A percentile compares a stretch with the other conserved stretches of the same genome.
These are phyloP conservation scores for Asterophora lycoperdoides DNA, from an alignment of 768 basidiomycete genomes.

Conservation along the genomic window DNA sequence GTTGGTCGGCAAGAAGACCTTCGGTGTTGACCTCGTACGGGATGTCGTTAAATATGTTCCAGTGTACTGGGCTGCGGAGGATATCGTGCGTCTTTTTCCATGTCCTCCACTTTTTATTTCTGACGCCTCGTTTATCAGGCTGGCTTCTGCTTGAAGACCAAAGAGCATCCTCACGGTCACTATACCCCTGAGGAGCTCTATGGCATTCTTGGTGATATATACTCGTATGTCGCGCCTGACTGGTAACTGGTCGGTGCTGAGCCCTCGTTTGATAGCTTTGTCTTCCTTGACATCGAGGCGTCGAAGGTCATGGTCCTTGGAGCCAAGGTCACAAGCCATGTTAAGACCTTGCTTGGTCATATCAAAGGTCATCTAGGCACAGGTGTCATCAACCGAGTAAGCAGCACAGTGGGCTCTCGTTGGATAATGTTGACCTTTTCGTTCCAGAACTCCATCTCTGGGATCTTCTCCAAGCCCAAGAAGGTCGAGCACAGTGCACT, in stretches of 20 bases:
- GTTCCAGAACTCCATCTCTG: slow-evolving; percentile 33
- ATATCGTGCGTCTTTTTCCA: slow-evolving; percentile 44
- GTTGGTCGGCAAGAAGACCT: slow-evolving; percentile 50
- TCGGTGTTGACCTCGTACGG: slow-evolving; percentile 60
- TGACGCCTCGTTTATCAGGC: slow-evolving; percentile 39
- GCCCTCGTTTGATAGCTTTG: slow-evolving; percentile 43
- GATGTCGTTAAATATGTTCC: slow-evolving; percentile 66
- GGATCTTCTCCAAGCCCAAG: slow-evolving; percentile 43
- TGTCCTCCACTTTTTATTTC: background rate
- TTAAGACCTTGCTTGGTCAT: slow-evolving; percentile 48
- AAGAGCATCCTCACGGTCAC: slow-evolving; percentile 45
- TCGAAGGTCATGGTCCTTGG: slow-evolving; percentile 54
- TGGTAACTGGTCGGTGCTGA: background rate
- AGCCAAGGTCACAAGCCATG: slow-evolving; percentile 45
- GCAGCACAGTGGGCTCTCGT: slow-evolving; percentile 5
- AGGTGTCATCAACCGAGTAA: slow-evolving; percentile 42
- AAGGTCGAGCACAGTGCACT: slow-evolving; percentile 48
- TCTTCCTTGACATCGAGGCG: slow-evolving; percentile 71
- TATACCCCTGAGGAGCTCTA: slow-evolving; percentile 63
- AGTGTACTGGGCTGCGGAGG: slow-evolving; percentile 62
- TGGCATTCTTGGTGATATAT: slow-evolving; percentile 63
- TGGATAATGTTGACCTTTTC: slow-evolving; percentile 23
- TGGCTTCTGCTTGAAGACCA: slow-evolving; percentile 66
- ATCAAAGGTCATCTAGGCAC: slow-evolving; percentile 51
- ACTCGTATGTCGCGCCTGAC: slow-evolving; percentile 43